phyloP scores from a whole-genome alignment of 805 yeast species.

The Torulaspora microellipsoides region DNA sequence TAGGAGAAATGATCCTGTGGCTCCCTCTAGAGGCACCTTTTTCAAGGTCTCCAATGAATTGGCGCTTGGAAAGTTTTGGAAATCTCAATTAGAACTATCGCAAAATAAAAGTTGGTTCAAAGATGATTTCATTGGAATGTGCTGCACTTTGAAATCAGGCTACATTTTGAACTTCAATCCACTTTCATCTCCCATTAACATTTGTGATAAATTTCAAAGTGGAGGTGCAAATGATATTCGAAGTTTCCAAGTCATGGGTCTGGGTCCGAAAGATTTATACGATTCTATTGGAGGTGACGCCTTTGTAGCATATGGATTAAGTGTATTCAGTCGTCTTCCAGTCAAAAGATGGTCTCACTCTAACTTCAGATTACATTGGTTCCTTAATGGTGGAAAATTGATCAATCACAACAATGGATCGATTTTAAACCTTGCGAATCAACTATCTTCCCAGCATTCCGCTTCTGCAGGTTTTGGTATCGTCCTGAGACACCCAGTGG shows the following conservation, averaged over 20 bases:
- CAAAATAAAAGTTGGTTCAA: conserved; percentile 24
- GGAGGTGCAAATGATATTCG: conserved; percentile 76
- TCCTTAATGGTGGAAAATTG: conserved; percentile 62
- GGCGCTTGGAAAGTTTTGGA: conserved; percentile 31
- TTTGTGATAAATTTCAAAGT: conserved; percentile 74
- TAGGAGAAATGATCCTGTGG: conserved; percentile 38
- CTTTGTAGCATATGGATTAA: conserved; percentile 51
- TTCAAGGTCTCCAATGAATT: conserved; percentile 43
- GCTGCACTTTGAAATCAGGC: conserved; percentile 51
- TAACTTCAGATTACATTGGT: conserved; percentile 58
- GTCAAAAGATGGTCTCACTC: conserved; percentile 38
- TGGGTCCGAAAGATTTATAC: conserved; percentile 55
- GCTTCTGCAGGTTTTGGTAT: conserved; percentile 57
- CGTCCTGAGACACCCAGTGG: conserved; percentile 56
- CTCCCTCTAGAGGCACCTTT: conserved; percentile 45
- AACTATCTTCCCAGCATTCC: conserved; percentile 42
- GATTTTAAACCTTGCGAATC: conserved; percentile 19
- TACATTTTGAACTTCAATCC: conserved; percentile 41
- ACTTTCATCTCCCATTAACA: conserved; percentile 42
- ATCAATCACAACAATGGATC: conserved; percentile 33
- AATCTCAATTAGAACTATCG: conserved; percentile 32
- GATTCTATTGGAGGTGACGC: conserved; percentile 67
- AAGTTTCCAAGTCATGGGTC: conserved; percentile 62
- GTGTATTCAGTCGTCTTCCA: conserved; percentile 61
- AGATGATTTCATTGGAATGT: conserved; percentile 40